These are phyloP conservation scores for Earliella scabrosa DNA, from an alignment of 1,284 basidiomycete genomes.

Conservation along the genomic window DNA sequence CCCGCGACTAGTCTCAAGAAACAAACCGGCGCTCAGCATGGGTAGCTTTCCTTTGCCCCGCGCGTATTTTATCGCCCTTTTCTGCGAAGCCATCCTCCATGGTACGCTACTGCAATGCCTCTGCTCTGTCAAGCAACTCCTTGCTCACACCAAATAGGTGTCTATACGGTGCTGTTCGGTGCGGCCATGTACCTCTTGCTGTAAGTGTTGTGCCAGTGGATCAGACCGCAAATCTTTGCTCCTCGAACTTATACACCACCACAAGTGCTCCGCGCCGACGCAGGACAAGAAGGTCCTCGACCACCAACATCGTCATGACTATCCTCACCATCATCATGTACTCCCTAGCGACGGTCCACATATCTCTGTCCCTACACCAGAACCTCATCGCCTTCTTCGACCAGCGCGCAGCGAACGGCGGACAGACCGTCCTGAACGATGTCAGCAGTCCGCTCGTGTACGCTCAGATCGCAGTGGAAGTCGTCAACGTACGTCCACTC, in stretches of 20 bases:
- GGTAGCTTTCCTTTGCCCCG: background rate
- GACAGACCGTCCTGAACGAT: background rate
- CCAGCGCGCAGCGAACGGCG: conserved; percentile 4
- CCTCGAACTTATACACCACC: background rate
- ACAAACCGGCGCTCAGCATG: background rate
- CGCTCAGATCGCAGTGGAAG: conserved; percentile 2
- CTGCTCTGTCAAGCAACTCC: background rate
- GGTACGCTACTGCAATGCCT: background rate
- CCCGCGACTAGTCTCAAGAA: no score
- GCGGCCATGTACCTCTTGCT: conserved; percentile 7
- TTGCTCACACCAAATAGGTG: background rate
- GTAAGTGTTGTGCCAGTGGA: no score
- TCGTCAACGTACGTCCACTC: conserved; percentile 2
- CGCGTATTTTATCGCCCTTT: conserved; percentile 4
- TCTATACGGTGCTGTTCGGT: conserved; percentile 1
- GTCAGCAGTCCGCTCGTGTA: background rate
- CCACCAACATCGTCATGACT: background rate
- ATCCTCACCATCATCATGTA: conserved; percentile 7
- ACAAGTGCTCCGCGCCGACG: background rate
- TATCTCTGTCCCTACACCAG: background rate
- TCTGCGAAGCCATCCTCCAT: conserved; percentile 9
- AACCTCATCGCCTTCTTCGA: conserved; percentile 10
- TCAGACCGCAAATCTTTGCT: no score
- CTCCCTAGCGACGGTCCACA: conserved; percentile 1
- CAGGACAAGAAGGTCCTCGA: background rate